phyloP scores from a whole-genome alignment of 768 basidiomycete species.

The Galerina sulciceps region DNA sequence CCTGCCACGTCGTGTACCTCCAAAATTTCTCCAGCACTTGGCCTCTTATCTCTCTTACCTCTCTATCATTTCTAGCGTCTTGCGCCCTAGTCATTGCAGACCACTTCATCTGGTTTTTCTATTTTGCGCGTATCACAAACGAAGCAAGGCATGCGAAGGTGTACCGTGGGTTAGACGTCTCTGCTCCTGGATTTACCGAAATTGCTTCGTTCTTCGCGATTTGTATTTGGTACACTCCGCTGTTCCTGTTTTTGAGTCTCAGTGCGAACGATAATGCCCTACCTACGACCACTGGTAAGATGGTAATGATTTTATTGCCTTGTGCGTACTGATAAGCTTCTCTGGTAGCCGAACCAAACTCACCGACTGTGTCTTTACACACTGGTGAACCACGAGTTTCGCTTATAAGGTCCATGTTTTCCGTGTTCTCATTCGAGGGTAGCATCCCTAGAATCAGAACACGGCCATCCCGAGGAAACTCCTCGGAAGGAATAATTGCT shows the following conservation, averaged over 20 bases:
- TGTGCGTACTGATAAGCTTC: neutral
- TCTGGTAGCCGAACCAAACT: conserved; percentile 40
- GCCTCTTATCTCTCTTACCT: conserved; percentile 93
- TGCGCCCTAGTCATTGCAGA: conserved; percentile 85
- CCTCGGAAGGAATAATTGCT: conserved; percentile 73
- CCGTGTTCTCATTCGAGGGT: conserved; percentile 46
- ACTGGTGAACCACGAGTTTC: conserved; percentile 50
- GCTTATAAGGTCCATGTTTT: conserved; percentile 69
- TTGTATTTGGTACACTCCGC: conserved; percentile 87
- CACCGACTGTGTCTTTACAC: conserved; percentile 39
- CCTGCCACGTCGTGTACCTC: conserved; percentile 87
- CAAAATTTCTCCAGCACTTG: conserved; percentile 90
- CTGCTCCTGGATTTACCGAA: conserved; percentile 62
- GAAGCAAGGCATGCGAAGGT: conserved; percentile 59
- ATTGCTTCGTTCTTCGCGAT: conserved; percentile 84
- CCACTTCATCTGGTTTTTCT: conserved; percentile 97
- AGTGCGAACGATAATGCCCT: conserved; percentile 97
- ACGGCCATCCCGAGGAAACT: conserved; percentile 44
- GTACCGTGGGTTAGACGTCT: conserved; percentile 44
- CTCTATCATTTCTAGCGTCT: conserved; percentile 81
- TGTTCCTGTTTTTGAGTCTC: conserved; percentile 94
- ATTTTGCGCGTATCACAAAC: conserved; percentile 79
- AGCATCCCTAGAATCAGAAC: conserved; percentile 45
- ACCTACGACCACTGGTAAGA: conserved; percentile 65
- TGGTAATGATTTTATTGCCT: neutral